Percentiles rank a stretch among this genome's conserved stretches.
phyloP scores from a whole-genome alignment of 1,284 basidiomycete species.

The Austroboletus niveus region DNA sequence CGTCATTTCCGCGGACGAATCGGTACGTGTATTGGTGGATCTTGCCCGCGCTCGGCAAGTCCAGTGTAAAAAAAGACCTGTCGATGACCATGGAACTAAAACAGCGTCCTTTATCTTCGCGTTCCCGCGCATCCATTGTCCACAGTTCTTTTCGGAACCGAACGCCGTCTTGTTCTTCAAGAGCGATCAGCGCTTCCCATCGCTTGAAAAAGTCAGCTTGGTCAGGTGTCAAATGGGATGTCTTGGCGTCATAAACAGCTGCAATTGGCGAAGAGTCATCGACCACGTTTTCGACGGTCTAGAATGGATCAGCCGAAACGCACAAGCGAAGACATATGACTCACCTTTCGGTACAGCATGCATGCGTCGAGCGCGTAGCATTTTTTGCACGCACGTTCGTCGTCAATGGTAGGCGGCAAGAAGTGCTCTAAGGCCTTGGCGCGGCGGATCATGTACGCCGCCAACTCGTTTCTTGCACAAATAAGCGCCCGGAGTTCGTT shows the following conservation, averaged over 20 bases:
- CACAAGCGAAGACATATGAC: slow-evolving; percentile 16
- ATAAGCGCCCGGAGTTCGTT: slow-evolving; percentile 88
- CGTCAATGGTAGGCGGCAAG: slow-evolving; percentile 86
- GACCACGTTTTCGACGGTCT: slow-evolving; percentile 71
- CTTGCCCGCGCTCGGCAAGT: slow-evolving; percentile 34
- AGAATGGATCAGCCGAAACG: slow-evolving; percentile 2
- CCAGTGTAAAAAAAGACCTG: slow-evolving; percentile 26
- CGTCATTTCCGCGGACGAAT: slow-evolving; percentile 47
- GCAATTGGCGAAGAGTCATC: slow-evolving; percentile 67
- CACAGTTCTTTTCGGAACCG: slow-evolving; percentile 90
- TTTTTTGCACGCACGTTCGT: slow-evolving; percentile 71
- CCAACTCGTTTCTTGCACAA: slow-evolving; percentile 83
- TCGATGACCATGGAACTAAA: slow-evolving; percentile 79
- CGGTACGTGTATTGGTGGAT: slow-evolving; percentile 62
- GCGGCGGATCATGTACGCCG: slow-evolving; percentile 63
- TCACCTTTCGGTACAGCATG: slow-evolving; percentile 89
- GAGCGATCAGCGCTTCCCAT: slow-evolving; percentile 86
- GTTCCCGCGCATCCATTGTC: slow-evolving; percentile 81
- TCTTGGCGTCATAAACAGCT: slow-evolving; percentile 76
- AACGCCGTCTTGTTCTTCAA: slow-evolving; percentile 87
- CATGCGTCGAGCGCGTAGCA: slow-evolving; percentile 88
- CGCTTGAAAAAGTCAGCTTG: slow-evolving; percentile 84
- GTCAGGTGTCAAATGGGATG: slow-evolving; percentile 67
- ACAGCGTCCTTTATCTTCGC: slow-evolving; percentile 80
- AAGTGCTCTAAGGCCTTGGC: slow-evolving; percentile 46